Evolutionary conservation across 805 yeast species (phyloP).

Genomic region (Cyberlindnera mrakii): DNA sequence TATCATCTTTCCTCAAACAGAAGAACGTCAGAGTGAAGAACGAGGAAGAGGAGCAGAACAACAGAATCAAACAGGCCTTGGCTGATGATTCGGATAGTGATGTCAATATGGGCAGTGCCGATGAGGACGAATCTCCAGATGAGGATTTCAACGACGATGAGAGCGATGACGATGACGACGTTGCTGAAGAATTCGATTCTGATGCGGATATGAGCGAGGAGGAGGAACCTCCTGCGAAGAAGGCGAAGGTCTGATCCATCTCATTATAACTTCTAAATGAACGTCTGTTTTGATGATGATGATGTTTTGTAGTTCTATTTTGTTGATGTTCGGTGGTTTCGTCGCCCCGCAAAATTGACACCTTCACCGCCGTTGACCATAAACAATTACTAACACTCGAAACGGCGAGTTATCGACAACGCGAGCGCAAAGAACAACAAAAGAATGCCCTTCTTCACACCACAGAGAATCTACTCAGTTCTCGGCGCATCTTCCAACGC

Average conservation of each 20-base stretch:
- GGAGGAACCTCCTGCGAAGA: constrained; percentile 33
- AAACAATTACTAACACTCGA: too few relatives aligned
- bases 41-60: constrained; percentile 85
- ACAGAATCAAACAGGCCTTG: constrained; percentile 70
- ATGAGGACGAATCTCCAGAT: constrained; percentile 73
- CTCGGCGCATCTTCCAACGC: constrained; percentile 68
- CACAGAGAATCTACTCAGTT: constrained; percentile 51
- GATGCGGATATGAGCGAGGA: constrained; percentile 17
- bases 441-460: constrained; percentile 36
- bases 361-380: too few relatives aligned
- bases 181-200: constrained; percentile 24
- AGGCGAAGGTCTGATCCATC: constrained; percentile 21
- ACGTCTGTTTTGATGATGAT: too few relatives aligned
- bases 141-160: constrained; percentile 66
- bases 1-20: constrained; percentile 70
- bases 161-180: constrained; percentile 50
- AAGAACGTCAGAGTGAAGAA: constrained; percentile 79
- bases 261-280: too few relatives aligned
- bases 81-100: constrained; percentile 45
- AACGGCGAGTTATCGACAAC: too few relatives aligned
- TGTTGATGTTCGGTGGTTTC: too few relatives aligned
- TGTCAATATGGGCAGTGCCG: constrained; percentile 65
- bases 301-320: too few relatives aligned
- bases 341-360: too few relatives aligned
- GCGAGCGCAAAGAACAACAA: too few relatives aligned